Conservation (phyloP, 768 basidiomycete genomes). For the Auricularia cornea region DNA sequence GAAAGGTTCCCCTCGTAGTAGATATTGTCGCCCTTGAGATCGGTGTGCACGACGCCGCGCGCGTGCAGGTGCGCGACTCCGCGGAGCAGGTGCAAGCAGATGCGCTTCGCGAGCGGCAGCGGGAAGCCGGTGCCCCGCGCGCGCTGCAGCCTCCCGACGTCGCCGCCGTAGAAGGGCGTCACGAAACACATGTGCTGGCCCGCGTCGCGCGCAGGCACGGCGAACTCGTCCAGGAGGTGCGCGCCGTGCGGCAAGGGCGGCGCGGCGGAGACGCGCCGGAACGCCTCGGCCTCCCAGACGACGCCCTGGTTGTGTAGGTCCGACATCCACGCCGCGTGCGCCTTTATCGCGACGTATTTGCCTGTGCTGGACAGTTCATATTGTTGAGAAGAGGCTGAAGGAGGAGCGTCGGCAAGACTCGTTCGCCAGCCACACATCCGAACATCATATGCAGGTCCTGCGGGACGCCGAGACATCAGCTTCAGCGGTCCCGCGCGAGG, state of each 20-base stretch:
- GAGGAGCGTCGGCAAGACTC: slow-evolving; percentile 1
- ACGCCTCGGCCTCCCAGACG: too few species aligned
- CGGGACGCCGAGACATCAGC: too few species aligned
- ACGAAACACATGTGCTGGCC: slow-evolving; percentile 14
- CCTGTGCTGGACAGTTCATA: too few species aligned
- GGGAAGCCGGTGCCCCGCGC: too few species aligned
- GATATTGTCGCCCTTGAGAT: not conserved
- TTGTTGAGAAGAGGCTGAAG: too few species aligned
- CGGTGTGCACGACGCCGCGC: slow-evolving; percentile 5
- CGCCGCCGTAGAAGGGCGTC: slow-evolving; percentile 22
- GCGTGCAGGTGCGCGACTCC: slow-evolving; percentile 3
- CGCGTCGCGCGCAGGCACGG: not conserved
- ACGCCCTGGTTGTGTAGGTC: not conserved
- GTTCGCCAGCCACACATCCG: slow-evolving; percentile 8
- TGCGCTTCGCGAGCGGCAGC: too few species aligned
- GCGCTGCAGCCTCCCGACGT: slow-evolving; percentile 1
- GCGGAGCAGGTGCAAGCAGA: slow-evolving; percentile 1
- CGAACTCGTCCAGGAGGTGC: slow-evolving; percentile 4
- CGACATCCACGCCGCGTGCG: not conserved
- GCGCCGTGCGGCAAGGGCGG: not conserved
- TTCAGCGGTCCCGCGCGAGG: too few species aligned
- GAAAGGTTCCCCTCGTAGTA: too few species aligned
- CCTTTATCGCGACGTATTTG: slow-evolving; percentile 8
- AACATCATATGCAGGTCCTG: too few species aligned
- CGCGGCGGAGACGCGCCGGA: too few species aligned